phyloP scores from a whole-genome alignment of 192 early-diverging fungal species.

The Globomyces pollinis-pini region DNA sequence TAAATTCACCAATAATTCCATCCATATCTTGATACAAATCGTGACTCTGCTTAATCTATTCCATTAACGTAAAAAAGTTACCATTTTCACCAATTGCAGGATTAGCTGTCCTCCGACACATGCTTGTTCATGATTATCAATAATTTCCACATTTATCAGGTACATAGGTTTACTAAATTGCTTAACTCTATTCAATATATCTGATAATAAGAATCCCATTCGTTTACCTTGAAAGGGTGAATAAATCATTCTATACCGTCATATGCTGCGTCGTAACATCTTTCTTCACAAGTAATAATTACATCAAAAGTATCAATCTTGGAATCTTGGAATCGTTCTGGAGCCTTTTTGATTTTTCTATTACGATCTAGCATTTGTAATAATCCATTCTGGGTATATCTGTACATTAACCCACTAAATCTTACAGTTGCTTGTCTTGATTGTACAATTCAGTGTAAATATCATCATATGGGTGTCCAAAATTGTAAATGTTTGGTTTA shows the following conservation, averaged over 20 bases:
- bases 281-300: slow-evolving; percentile 93
- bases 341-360: slow-evolving; percentile 79
- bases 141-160: slow-evolving; percentile 93
- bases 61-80: slow-evolving; percentile 15
- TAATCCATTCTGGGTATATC: slow-evolving; percentile 82
- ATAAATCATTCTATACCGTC: slow-evolving; percentile 72
- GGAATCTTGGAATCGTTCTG: slow-evolving; percentile 79
- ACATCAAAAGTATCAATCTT: slow-evolving; percentile 73
- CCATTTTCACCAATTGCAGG: slow-evolving; percentile 67
- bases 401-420: no score
- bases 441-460: slow-evolving; percentile 73
- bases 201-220: slow-evolving; percentile 38
- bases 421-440: slow-evolving; percentile 63
- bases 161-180: slow-evolving; percentile 62
- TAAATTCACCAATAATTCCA: slow-evolving; percentile 67
- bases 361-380: slow-evolving; percentile 92
- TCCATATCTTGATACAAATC: slow-evolving; percentile 87
- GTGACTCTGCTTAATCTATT: slow-evolving; percentile 43
- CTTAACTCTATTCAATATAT: slow-evolving; percentile 65
- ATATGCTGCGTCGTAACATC: slow-evolving; percentile 86
- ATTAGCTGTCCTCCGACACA: slow-evolving; percentile 77
- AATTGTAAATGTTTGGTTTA: slow-evolving; percentile 84
- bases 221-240: neutral
- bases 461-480: slow-evolving; percentile 88
- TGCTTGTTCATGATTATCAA: slow-evolving; percentile 89